Evolutionary conservation across 768 basidiomycete species (phyloP).

Genomic region (Suillus placidus): DNA sequence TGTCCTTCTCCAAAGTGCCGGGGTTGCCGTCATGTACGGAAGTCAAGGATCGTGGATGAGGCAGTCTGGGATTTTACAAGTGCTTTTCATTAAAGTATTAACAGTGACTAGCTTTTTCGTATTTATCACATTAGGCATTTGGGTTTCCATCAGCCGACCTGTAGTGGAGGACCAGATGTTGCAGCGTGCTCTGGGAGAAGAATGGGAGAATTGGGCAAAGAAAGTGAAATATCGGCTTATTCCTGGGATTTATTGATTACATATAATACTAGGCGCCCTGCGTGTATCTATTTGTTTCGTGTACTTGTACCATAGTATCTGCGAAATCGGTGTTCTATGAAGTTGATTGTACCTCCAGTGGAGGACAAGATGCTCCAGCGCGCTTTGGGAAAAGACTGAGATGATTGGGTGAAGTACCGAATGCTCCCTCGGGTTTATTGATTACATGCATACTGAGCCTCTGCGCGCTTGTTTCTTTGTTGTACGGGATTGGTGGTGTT

Average conservation of each 20-base stretch:
- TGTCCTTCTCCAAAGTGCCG: not conserved
- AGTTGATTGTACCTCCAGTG: not conserved
- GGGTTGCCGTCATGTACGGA: not conserved
- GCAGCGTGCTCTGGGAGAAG: constrained; percentile 12
- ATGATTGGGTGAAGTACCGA: not conserved
- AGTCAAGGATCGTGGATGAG: not conserved
- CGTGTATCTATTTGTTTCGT: no score
- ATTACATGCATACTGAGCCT: not conserved
- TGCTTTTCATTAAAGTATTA: not conserved
- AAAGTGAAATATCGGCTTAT: constrained; percentile 12
- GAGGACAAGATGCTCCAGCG: constrained; percentile 15
- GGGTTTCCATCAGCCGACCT: constrained; percentile 14
- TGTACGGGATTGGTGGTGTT: not conserved
- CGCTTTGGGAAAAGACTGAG: constrained; percentile 16
- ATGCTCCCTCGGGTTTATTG: not conserved
- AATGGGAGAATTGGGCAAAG: constrained; percentile 13
- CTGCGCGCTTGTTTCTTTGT: not conserved
- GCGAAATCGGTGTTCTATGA: no score
- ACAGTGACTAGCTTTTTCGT: not conserved
- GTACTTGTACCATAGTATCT: no score
- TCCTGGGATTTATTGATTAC: constrained; percentile 8
- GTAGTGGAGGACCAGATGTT: constrained; percentile 16
- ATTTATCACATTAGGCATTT: not conserved
- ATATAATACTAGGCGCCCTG: no score
- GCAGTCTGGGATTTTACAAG: constrained; percentile 1